Percentiles rank a stretch among this genome's conserved stretches.
Conservation (phyloP, 129 eudicot species). For the Glebionis coronaria region DNA sequence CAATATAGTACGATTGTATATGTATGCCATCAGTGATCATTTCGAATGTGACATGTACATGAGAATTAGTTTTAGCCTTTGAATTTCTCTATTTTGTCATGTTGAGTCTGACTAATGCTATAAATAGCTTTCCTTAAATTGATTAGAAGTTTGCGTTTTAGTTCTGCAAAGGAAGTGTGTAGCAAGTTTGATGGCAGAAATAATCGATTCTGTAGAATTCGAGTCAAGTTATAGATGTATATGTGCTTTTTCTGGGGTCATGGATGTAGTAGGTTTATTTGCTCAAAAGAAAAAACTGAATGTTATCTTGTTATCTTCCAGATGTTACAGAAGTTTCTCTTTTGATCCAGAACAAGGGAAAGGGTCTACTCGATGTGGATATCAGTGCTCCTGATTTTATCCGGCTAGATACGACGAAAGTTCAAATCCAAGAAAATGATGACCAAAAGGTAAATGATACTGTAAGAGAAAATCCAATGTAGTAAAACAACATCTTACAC, state of each 20-base stretch:
- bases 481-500: no score
- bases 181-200: neutral
- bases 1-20: no score
- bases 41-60: no score
- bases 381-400: slow-evolving; percentile 74
- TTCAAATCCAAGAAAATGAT: slow-evolving; percentile 62
- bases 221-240: neutral
- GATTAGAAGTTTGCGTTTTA: neutral
- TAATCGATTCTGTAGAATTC: neutral
- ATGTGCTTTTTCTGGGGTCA: neutral
- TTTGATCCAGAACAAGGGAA: slow-evolving; percentile 76
- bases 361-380: slow-evolving; percentile 41
- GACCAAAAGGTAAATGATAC: neutral
- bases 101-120: neutral
- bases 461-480: no score
- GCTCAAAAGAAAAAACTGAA: neutral
- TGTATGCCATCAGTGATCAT: no score
- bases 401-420: slow-evolving; percentile 50
- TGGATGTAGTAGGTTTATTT: neutral
- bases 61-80: neutral
- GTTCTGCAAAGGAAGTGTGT: neutral
- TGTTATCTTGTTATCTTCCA: slow-evolving; percentile 30
- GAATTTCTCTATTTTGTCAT: neutral
- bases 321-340: slow-evolving; percentile 82
- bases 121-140: no score